Conservation (phyloP, 1,284 basidiomycete genomes). For the Irpex rosettiformis region DNA sequence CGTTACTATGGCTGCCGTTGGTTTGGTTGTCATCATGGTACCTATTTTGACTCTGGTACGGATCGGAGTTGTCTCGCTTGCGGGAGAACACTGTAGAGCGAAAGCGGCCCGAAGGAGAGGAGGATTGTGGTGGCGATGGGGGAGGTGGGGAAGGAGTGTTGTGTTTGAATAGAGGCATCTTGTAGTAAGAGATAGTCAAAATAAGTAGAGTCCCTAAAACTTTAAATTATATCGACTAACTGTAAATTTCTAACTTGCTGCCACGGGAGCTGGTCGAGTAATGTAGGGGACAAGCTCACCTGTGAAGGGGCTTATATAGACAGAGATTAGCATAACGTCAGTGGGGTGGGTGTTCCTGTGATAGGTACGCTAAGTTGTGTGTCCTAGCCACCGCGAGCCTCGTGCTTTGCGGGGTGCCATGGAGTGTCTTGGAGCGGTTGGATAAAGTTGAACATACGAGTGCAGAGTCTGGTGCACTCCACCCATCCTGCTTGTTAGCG, state of each 20-base stretch:
- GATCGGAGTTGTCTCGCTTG: constrained; percentile 13
- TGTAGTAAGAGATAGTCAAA: neutral
- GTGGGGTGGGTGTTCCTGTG: neutral
- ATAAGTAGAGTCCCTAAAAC: no score
- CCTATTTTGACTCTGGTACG: constrained; percentile 11
- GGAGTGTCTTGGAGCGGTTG: neutral
- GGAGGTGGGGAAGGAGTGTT: constrained; percentile 20
- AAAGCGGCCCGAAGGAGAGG: constrained; percentile 13
- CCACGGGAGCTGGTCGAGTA: no score
- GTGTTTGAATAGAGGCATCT: constrained; percentile 19
- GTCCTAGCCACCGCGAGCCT: neutral
- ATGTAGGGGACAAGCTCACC: no score
- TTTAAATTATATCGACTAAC: no score
- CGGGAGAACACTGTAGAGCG: constrained; percentile 20
- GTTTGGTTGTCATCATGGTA: constrained; percentile 9
- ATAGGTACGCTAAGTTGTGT: neutral
- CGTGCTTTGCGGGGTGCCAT: neutral
- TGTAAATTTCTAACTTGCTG: no score
- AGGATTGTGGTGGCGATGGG: constrained; percentile 17
- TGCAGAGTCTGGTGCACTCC: no score
- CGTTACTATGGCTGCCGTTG: constrained; percentile 9
- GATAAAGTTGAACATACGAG: neutral
- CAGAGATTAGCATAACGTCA: neutral
- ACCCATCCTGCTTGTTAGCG: no score
- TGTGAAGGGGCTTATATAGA: neutral